Base-by-base conservation (phyloP, 306 rosid species). In the Sindora glabra region DNA sequence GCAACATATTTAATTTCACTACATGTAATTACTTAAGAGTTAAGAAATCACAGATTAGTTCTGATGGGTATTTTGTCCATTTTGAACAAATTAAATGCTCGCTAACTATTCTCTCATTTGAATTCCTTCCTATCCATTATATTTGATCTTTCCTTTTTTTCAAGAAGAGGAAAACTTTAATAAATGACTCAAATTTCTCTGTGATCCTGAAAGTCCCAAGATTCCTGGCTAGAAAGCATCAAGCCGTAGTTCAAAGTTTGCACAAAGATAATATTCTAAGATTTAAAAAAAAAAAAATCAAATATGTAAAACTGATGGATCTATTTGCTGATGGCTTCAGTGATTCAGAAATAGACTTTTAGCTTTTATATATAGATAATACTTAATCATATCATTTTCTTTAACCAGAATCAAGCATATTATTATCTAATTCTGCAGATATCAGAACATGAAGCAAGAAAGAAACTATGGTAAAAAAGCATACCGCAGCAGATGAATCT, bases 401-500 rank as follows among this genome's bases (percentile, higher is more conserved):
- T 63, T 6, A 51, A 23, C 58, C 17, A 25, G 8, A 37, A 25
- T 22, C 58, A 46, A 24, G 63, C 8, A 27, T 22, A 26, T 46
- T 51, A 55, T 36, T 39, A 42, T 32, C 32, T 33, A n/a, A 33
- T 44, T 48, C 30, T 55, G 44, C 45, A 38, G 47, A 44, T 41
- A 51, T 33, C 47, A 17, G 45, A n/a, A 37, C 1, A 30, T 18
- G 14, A 64, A 59, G 62, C 26, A 4, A 32, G 45, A 42, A 51
- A 16, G 33, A 55, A 42, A 19, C 34, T 25, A 17, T 36, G 55
- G 30, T 5, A 34, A 54, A 50, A 71, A 47, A 27, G 13, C 81
- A 19, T 81, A 88, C 94, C 77, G 7, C 22, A 64, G 64, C 56
- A 63, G 68, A 67, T 42, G 62, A 56, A 23, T 58, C 56, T 61